Evolutionary conservation across 768 basidiomycete genomes (phyloP), one percentile per base, ranked within the genome.

Genomic region (Gelatoporia subvermispora): DNA sequence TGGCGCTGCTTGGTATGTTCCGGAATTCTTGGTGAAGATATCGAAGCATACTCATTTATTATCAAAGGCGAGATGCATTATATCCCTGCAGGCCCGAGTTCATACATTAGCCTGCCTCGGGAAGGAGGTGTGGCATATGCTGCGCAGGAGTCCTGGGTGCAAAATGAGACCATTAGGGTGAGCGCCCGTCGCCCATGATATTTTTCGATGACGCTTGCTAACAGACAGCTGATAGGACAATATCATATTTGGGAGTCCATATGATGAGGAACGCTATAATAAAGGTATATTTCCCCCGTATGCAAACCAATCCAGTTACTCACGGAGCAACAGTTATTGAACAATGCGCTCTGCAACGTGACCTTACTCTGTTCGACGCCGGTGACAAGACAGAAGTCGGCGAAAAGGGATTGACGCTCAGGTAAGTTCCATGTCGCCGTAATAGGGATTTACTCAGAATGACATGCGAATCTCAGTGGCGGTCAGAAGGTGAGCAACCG

Each of bases 61-160:
- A 1, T 38, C 3, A n/a, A 18, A 59, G 58, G 62, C 31, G 62
- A 63, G 64, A 79, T 88, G 80, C 81, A 85, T 60, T 82, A 79
- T 57, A 58, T 59, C 3, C 60, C 65, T 3, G 17, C 37, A 1
- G 58, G 58, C 10, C 59, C 67, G 15, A 67, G 65, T 23, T 68
- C 74, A 1, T 70, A 63, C 53, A 71, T 66, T 56, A 69, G 66
- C 43, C 59, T 79, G 0, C 76, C 76, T 4, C 60, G 77, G 11
- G 56, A 65, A 7, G 68, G 67, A 2, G 75, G 76, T 8, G 66
- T 79, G 16, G 71, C 73, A 3, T 76, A 74, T 52, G 72, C 72
- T 15, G 73, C 71, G 4, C 77, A 79, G 51, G 72, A 75, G 53
- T 65, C 70, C 1, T 79, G 77, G 77, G 71, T n/a, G n/a, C n/a